Evolutionary conservation across 2,329 filamentous ascomycete genomes (phyloP).

Genomic region (Thielaviopsis ethacetica): DNA sequence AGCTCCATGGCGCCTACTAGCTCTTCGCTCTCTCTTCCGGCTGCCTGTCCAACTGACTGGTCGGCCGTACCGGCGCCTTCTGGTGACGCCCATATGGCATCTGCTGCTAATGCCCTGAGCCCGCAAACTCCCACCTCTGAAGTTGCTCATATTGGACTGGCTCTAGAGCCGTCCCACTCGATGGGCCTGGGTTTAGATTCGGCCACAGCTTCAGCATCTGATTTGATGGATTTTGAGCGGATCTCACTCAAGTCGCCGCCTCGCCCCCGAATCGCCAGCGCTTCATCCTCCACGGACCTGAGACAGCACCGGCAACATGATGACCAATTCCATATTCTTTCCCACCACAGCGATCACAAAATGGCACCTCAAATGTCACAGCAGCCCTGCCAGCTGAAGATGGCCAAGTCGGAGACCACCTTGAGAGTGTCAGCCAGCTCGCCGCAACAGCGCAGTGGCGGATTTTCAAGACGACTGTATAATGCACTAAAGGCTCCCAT

Average conservation of each 20-base stretch:
- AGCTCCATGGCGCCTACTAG: background rate
- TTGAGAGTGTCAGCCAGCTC: no score
- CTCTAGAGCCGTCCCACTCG: background rate
- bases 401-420: no score
- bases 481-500: background rate
- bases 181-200: background rate
- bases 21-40: background rate
- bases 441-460: background rate
- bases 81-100: no score
- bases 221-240: conserved; percentile 3
- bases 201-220: conserved; percentile 2
- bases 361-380: no score
- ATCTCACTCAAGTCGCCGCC: conserved; percentile 8
- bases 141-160: background rate
- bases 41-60: background rate
- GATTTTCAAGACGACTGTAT: background rate
- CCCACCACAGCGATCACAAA: no score
- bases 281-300: background rate
- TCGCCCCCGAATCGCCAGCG: conserved; percentile 1
- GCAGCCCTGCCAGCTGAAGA: no score
- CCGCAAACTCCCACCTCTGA: background rate
- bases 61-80: background rate
- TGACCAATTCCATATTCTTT: no score
- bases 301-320: background rate
- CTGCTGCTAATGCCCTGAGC: background rate